phyloP scores from a whole-genome alignment of 1,284 basidiomycete species.

The Stygiomarasmius scandens region DNA sequence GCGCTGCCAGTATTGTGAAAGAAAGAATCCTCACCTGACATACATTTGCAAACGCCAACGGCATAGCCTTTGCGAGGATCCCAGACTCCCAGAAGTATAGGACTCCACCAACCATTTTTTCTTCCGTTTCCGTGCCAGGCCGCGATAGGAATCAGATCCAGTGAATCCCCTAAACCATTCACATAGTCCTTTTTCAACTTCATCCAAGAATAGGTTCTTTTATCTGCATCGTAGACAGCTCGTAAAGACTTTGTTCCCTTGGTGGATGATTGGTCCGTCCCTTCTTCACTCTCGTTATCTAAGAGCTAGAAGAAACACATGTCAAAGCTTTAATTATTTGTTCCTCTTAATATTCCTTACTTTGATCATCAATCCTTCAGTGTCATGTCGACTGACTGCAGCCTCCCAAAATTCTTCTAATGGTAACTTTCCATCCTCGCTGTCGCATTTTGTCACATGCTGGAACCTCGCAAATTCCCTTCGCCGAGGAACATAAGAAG shows the following conservation, averaged over 20 bases:
- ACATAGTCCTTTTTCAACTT: conserved; percentile 87
- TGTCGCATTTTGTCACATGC: conserved; percentile 82
- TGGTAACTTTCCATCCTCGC: conserved; percentile 59
- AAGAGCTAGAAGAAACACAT: conserved; percentile 48
- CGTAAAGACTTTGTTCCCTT: conserved; percentile 71
- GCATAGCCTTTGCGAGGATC: conserved; percentile 70
- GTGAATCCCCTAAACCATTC: conserved; percentile 61
- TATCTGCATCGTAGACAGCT: conserved; percentile 90
- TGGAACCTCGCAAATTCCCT: conserved; percentile 66
- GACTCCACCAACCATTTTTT: conserved; percentile 93
- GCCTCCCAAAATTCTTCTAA: conserved; percentile 81
- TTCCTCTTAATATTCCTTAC: conserved; percentile 38
- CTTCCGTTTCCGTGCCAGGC: conserved; percentile 94
- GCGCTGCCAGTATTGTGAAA: background rate
- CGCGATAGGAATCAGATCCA: conserved; percentile 75
- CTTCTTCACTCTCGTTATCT: conserved; percentile 47
- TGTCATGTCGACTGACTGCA: conserved; percentile 66
- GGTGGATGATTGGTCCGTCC: conserved; percentile 34
- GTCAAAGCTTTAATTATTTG: background rate
- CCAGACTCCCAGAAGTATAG: conserved; percentile 84
- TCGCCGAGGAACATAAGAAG: conserved; percentile 49
- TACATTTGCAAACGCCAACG: conserved; percentile 88
- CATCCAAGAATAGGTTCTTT: conserved; percentile 77
- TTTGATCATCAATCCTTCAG: conserved; percentile 95
- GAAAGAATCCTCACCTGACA: conserved; percentile 58